Conservation (phyloP, 768 basidiomycete genomes). For the Boletus bicolor region DNA sequence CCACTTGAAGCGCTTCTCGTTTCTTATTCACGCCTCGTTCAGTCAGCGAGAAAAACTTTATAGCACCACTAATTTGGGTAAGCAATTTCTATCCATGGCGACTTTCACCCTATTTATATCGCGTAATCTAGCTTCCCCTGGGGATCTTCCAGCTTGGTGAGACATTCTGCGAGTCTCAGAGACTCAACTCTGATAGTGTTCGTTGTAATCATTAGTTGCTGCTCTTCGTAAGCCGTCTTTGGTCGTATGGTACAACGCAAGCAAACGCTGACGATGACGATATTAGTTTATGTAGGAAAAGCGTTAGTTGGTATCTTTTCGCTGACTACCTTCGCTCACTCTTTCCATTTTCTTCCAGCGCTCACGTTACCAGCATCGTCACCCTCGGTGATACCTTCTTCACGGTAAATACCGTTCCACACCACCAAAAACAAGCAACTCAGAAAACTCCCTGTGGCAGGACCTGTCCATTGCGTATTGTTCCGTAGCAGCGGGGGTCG, state of each 20-base stretch:
- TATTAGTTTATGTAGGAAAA: background rate
- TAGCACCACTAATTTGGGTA: slow-evolving; percentile 3
- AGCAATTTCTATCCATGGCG: background rate
- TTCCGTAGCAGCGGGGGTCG: background rate
- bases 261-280: background rate
- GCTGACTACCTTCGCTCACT: background rate
- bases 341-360: background rate
- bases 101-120: background rate
- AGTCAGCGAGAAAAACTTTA: background rate
- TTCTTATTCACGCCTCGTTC: background rate
- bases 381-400: background rate
- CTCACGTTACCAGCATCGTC: background rate
- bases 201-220: background rate
- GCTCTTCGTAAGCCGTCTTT: background rate
- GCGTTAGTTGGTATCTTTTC: background rate
- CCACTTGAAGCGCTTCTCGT: background rate
- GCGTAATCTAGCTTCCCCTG: background rate
- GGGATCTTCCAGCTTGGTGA: slow-evolving; percentile 3
- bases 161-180: background rate
- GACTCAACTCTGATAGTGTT: background rate
- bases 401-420: background rate
- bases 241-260: background rate
- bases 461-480: background rate
- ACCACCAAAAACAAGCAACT: background rate
- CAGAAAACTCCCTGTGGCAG: background rate